A percentile compares a stretch with the other conserved stretches of the same genome.
phyloP scores from a whole-genome alignment of 257 asterid genomes.

The Henckelia pumila region DNA sequence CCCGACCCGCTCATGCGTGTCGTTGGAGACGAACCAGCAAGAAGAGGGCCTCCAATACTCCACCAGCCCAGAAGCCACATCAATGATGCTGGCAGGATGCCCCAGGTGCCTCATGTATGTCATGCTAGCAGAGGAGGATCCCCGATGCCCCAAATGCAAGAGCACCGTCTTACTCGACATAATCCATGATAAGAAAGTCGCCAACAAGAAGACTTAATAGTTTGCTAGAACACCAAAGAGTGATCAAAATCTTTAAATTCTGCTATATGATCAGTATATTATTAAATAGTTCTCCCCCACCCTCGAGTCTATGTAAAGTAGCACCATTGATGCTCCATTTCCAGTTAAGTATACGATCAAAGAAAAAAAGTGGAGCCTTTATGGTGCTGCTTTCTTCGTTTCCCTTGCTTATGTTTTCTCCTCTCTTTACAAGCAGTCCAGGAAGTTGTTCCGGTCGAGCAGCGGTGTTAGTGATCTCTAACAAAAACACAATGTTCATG shows the following conservation, averaged over 20 bases:
- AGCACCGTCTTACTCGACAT: constrained; percentile 75
- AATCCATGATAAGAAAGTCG: constrained; percentile 28
- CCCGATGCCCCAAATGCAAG: constrained; percentile 86
- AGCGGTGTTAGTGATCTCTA: constrained; percentile 24
- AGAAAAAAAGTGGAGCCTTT: constrained; percentile 54
- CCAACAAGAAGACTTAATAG: constrained; percentile 39
- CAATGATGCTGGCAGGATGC: constrained; percentile 73
- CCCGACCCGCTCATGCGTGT: constrained; percentile 55
- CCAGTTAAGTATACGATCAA: background rate
- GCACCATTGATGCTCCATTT: constrained; percentile 68
- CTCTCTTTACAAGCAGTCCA: constrained; percentile 6
- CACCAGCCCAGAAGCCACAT: constrained; percentile 52
- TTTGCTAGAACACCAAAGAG: background rate
- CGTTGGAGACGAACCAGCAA: constrained; percentile 61
- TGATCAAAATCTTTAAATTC: background rate
- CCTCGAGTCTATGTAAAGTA: constrained; percentile 8
- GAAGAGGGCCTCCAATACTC: constrained; percentile 49
- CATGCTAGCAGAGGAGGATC: constrained; percentile 80
- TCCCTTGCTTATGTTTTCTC: constrained; percentile 1
- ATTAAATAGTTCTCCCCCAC: constrained; percentile 18
- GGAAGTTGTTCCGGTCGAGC: constrained; percentile 22
- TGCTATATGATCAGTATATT: constrained; percentile 7
- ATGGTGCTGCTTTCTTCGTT: constrained; percentile 44
- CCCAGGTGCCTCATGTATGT: constrained; percentile 90
- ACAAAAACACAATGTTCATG: constrained; percentile 34